phyloP scores from a whole-genome alignment of 768 basidiomycete species.

The Suillus decipiens region DNA sequence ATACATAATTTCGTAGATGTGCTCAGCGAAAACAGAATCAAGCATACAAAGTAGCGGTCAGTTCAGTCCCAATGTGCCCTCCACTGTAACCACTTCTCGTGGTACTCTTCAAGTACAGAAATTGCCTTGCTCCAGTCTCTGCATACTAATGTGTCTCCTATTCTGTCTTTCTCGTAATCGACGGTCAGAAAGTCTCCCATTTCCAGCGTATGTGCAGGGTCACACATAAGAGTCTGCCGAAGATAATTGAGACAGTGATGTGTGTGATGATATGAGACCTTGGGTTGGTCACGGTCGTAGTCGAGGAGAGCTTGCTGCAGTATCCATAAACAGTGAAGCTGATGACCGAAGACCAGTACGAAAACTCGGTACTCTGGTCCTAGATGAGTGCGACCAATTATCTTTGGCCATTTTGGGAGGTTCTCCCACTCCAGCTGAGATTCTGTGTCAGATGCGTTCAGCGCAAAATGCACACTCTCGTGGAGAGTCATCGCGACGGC shows the following conservation, averaged over 20 bases:
- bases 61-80: not conserved
- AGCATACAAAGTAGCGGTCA: not conserved
- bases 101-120: conserved; percentile 14
- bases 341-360: not conserved
- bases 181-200: conserved; percentile 33
- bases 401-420: not conserved
- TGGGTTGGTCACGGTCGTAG: not conserved
- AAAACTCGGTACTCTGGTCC: not conserved
- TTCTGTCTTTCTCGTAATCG: conserved; percentile 27
- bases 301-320: not conserved
- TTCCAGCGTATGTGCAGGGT: conserved; percentile 24
- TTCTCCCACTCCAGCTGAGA: not conserved
- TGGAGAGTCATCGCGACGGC: conserved; percentile 13
- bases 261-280: conserved; percentile 20
- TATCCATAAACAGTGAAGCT: not conserved
- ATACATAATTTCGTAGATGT: not conserved
- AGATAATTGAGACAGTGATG: conserved; percentile 43
- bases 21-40: not conserved
- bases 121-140: conserved; percentile 26
- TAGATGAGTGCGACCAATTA: not conserved
- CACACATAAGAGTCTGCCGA: conserved; percentile 38
- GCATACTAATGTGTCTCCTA: conserved; percentile 22
- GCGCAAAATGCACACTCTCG: conserved; percentile 3
- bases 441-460: not conserved
- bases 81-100: not conserved